Base-by-base conservation (phyloP, 345 rosid species). In the Laguncularia racemosa region DNA sequence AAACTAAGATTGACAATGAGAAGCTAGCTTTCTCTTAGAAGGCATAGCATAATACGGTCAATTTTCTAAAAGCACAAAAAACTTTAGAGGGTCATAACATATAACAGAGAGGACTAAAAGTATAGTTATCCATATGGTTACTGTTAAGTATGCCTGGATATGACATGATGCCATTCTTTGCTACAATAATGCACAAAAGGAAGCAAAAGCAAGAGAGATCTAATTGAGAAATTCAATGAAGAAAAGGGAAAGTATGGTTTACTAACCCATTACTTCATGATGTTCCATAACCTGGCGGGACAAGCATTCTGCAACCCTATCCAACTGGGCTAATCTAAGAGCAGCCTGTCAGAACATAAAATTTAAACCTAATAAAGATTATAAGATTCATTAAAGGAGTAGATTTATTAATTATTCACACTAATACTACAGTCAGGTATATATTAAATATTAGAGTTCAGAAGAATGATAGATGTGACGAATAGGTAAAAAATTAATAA, bases 181-280 rank as follows among this genome's bases (percentile, higher is more conserved):
- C 16, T 14, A 20, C 20, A 57, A 20, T 57, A 44, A 43, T 23
- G 28, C 28, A 23, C 28, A 23, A 23, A 6, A 23, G 28, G 28
- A 60, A 43, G 3, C 20, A 43, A 59, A 48, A 58, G 43, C 28
- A 23, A 23, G 28, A 23, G 28, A 23, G 14, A 21, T 20, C 1
- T 4, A 63, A 28, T 38, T 48, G 13, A 44, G 46, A 47, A 62
- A 28, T 52, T 47, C 26, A 20, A 47, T 26, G 16, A 8, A 2
- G 52, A 45, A 59, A 57, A 66, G 26, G 60, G 55, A 18, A 53
- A 8, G 52, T 40, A 19, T 26, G 26, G 43, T 44, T 20, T 57
- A 70, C 88, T 73, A 71, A 93, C 99, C 99, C 99, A 90, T 93
- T 50, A 85, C 97, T 90, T 93, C 89, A 73, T 84, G 90, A 84